Base-by-base conservation (phyloP, 495 filamentous ascomycete genomes). In the Lepraria neglecta region DNA sequence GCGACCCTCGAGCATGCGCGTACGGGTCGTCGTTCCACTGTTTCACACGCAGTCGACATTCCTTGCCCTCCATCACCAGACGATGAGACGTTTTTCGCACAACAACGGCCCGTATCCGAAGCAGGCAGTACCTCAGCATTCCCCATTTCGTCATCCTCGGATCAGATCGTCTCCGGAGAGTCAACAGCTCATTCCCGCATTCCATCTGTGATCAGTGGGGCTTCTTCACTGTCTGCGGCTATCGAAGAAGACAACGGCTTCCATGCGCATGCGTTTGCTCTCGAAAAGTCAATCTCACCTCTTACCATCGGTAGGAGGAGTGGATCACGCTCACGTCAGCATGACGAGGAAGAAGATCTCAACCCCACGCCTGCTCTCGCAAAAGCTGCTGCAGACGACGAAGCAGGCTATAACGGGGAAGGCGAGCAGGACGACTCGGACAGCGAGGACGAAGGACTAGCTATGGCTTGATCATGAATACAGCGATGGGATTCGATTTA, bases 171-270 rank as follows among this genome's bases (percentile, higher is more conserved):
- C 10, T 83, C 84, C 27, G 78, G 81, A 30, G 81, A 81, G 44
- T 88, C 84, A 68, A 83, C 80, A 43, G 89, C 87, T 17, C 85
- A 90, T 64, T 87, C 88, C 15, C 89, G 87, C 46, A 79, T 91
- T 6, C 88, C 88, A 3, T 88, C 88, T 44, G 80, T 91, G 6
- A 76, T 89, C 15, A 90, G 87, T 35, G 84, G 87, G n/a, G 86
- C 87, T n/a, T 89, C 87, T 31, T 91, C 88, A n/a, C 74, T 90
- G 21, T 90, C 85, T 21, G 84, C 76, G 14, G 79, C 82, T 47
- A 68, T 75, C 1, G 82, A 84, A 64, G 79, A 76, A 6, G 80
- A 84, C 35, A 12, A 54, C 17, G 28, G 43, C 24, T 17, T 19
- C 11, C 47, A 43, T 11, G n/a, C 48, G 6, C 47, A 43, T 11